Base-by-base conservation (phyloP, 2,329 filamentous ascomycete species). In the Pleomassaria siparia region DNA sequence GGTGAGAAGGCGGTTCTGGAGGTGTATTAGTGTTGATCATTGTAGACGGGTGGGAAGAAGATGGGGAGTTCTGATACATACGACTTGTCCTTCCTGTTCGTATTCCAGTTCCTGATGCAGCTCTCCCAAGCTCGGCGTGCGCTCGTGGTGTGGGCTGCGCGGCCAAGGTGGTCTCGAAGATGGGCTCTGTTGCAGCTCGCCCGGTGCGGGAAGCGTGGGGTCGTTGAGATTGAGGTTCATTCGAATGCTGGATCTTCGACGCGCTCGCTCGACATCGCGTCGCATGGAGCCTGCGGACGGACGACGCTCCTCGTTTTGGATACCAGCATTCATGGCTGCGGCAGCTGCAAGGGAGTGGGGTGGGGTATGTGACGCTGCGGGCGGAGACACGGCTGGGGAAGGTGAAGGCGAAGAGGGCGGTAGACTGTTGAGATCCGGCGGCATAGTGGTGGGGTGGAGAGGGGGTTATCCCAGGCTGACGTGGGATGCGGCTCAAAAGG, bases 51-150 rank as follows among this genome's bases (percentile, higher is more conserved):
- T n/a, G n/a, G n/a, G n/a, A n/a, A n/a, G n/a, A n/a, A n/a, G n/a
- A n/a, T n/a, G n/a, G n/a, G n/a, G n/a, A n/a, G n/a, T n/a, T n/a
- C n/a, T 8, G 13, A 5, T 15, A 71, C 81, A 42, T 74, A 86
- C 84, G 54, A 91, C 87, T 71, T 90, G 87, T 20, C 83, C 85
- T 63, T 91, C 87, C 66, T 90, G 87, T 71, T 91, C 87, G 44
- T 84, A 86, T 68, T 91, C 87, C 1, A 91, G 76, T 70, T 90
- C 86, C 64, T 91, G 87, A 58, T 91, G 87, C 33, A 91, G 80
- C 69, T 90, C 87, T 15, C 87, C 87, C 52, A 91, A 70, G 64
- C 87, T 90, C 2, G 86, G 86, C 0, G 85, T 74, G 40, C 87
- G 78, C 55, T 83, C 80, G 61, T 88, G 86, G 56, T 83, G 79